A percentile compares a stretch with the other conserved stretches of the same genome.
Evolutionary conservation across 768 basidiomycete genomes (phyloP).

Genomic region (Auriculariales sp.): DNA sequence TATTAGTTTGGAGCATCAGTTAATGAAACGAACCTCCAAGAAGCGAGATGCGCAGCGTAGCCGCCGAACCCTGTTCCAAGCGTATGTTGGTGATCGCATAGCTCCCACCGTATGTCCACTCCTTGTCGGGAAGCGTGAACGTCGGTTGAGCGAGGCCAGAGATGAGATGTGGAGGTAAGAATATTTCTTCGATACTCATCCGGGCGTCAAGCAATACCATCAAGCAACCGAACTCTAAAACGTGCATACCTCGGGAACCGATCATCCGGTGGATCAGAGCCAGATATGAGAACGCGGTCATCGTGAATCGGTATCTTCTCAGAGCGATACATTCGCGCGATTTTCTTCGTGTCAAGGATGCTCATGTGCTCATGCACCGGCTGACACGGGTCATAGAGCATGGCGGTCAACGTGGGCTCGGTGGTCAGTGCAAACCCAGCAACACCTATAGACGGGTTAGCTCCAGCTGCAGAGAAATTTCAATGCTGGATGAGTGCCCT

Average conservation of each 20-base stretch:
- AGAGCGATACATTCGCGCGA: slow-evolving; percentile 11
- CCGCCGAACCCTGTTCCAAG: slow-evolving; percentile 24
- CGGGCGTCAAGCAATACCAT: slow-evolving; percentile 6
- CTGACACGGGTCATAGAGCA: slow-evolving; percentile 54
- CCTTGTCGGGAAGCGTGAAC: slow-evolving; percentile 37
- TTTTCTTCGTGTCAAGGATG: slow-evolving; percentile 10
- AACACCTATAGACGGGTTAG: slow-evolving; percentile 8
- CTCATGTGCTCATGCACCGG: slow-evolving; percentile 49
- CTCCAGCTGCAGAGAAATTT: slow-evolving; percentile 3
- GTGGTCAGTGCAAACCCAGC: slow-evolving; percentile 11
- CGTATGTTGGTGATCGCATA: slow-evolving; percentile 32
- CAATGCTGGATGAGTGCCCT: neutral
- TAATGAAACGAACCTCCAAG: slow-evolving; percentile 2
- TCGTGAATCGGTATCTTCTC: slow-evolving; percentile 11
- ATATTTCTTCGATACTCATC: slow-evolving; percentile 11
- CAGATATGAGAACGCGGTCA: slow-evolving; percentile 10
- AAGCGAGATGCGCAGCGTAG: slow-evolving; percentile 9
- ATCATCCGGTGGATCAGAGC: slow-evolving; percentile 9
- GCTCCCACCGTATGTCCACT: slow-evolving; percentile 44
- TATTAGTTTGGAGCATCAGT: neutral
- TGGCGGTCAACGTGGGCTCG: slow-evolving; percentile 34
- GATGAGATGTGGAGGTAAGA: slow-evolving; percentile 10
- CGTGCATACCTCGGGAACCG: neutral
- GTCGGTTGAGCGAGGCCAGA: slow-evolving; percentile 7
- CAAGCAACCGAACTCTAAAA: neutral